These are phyloP conservation scores for Acanthamoeba castellanii DNA, from an alignment of 208 protist genomes.

Conservation along the genomic window DNA sequence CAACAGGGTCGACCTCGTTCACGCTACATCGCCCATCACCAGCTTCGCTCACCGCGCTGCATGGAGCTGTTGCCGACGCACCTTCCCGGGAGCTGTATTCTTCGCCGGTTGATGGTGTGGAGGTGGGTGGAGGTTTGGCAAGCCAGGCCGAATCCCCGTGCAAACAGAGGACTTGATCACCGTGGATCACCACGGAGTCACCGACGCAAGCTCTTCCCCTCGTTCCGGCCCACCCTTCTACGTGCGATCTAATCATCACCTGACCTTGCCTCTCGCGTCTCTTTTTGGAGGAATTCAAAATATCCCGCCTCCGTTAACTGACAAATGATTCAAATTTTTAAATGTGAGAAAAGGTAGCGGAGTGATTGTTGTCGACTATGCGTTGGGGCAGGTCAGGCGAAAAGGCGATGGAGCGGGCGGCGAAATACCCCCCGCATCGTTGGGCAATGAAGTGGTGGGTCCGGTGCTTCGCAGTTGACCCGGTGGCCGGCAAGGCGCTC, in stretches of 20 bases:
- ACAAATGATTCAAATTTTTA: neutral
- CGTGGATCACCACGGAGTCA: neutral
- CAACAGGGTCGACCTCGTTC: too few relatives aligned
- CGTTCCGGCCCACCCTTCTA: too few relatives aligned
- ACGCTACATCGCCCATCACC: too few relatives aligned
- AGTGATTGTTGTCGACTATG: neutral
- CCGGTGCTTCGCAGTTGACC: too few relatives aligned
- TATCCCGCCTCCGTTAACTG: too few relatives aligned
- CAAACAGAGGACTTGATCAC: neutral
- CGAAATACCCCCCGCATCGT: neutral
- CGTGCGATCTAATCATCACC: neutral
- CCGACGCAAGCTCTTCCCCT: neutral
- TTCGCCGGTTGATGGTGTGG: neutral
- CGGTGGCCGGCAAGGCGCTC: neutral
- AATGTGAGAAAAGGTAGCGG: neutral
- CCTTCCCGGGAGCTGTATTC: neutral
- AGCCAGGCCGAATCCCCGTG: neutral
- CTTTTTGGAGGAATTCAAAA: too few relatives aligned
- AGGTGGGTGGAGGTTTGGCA: too few relatives aligned
- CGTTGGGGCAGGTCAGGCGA: neutral
- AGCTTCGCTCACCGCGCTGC: too few relatives aligned
- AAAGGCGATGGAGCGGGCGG: neutral
- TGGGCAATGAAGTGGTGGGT: neutral
- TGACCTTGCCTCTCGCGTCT: too few relatives aligned
- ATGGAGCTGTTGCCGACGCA: neutral